Percentiles rank a stretch among this genome's conserved stretches.
Conservation (phyloP, 2,329 filamentous ascomycete genomes). For the Fusarium globosum region DNA sequence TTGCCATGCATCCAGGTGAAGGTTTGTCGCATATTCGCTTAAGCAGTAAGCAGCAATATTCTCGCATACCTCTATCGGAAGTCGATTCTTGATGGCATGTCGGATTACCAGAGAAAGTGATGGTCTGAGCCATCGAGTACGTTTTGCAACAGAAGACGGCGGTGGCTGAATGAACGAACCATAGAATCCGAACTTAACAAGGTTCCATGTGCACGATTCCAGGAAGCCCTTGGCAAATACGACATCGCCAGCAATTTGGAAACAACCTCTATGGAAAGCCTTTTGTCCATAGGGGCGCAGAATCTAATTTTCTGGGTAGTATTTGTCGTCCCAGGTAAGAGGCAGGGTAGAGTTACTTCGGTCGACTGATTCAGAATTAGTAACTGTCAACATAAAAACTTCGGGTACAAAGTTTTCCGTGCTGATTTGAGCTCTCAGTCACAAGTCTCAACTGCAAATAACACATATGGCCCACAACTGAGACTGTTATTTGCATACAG, state of each 20-base stretch:
- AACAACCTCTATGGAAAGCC: neutral
- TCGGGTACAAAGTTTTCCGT: too few species aligned
- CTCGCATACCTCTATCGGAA: neutral
- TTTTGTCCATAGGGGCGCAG: neutral
- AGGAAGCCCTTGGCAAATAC: neutral
- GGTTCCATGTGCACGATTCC: neutral
- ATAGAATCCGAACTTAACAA: fast-evolving
- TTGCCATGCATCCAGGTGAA: neutral
- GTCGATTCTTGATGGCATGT: neutral
- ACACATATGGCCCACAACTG: too few species aligned
- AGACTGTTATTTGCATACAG: too few species aligned
- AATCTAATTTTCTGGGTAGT: neutral
- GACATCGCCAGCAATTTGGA: neutral
- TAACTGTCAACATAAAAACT: too few species aligned
- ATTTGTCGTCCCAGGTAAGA: neutral
- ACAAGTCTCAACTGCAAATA: too few species aligned
- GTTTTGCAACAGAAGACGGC: neutral
- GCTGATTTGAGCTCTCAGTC: too few species aligned
- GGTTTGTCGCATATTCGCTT: neutral
- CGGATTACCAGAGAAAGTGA: neutral
- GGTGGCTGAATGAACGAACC: neutral
- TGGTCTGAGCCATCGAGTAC: neutral
- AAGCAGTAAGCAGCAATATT: neutral
- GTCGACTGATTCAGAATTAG: neutral
- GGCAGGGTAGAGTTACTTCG: neutral